Percentiles rank a stretch among this genome's conserved stretches.
Conservation (phyloP, 2,329 filamentous ascomycete genomes). For the Sphaerostilbella broomeana region DNA sequence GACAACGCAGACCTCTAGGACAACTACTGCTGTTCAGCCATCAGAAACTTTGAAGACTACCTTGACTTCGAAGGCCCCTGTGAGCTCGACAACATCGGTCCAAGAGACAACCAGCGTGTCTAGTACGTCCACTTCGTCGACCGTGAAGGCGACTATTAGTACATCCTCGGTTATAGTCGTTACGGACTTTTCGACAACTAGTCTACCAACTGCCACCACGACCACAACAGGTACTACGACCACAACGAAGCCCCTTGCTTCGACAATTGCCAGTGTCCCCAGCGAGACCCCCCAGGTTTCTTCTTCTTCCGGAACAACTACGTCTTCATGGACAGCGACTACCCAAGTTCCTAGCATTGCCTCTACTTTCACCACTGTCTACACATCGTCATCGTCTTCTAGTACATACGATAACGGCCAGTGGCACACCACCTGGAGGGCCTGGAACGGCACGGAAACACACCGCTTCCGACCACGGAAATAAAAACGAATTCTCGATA, state of each 20-base stretch:
- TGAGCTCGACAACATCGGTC: neutral
- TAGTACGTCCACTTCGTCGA: conserved; percentile 4
- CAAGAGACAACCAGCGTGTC: conserved; percentile 1
- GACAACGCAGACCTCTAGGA: no score
- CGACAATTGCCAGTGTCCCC: neutral
- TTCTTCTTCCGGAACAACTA: neutral
- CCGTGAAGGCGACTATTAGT: conserved; percentile 2
- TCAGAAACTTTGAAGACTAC: neutral
- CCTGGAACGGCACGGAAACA: conserved; percentile 35
- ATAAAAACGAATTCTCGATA: neutral
- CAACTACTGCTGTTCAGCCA: no score
- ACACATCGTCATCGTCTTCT: conserved; percentile 18
- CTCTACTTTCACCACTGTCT: conserved; percentile 15
- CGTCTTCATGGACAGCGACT: conserved; percentile 12
- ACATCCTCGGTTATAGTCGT: neutral
- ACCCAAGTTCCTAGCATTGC: conserved; percentile 12
- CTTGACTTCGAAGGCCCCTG: neutral
- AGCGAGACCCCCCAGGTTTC: conserved; percentile 1
- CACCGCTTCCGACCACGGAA: conserved; percentile 1
- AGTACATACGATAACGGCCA: conserved; percentile 35
- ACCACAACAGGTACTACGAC: neutral
- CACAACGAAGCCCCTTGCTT: neutral
- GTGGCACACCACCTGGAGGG: conserved; percentile 41
- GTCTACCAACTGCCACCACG: neutral
- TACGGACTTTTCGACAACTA: neutral